These are phyloP conservation scores for Papiliotrema flavescens DNA, from an alignment of 1,284 basidiomycete species.

Conservation along the genomic window DNA sequence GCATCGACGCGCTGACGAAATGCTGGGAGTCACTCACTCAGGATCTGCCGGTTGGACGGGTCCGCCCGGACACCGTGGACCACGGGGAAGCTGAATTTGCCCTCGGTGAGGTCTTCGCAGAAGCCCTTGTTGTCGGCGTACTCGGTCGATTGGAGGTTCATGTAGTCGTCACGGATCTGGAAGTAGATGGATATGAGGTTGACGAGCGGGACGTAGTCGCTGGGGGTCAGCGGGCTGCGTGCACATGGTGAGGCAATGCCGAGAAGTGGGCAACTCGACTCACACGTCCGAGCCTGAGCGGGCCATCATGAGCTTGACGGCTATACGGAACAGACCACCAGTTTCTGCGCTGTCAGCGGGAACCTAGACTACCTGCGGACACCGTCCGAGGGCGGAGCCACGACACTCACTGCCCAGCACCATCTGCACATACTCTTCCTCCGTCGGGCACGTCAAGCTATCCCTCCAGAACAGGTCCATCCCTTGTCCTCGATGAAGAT, in stretches of 20 bases:
- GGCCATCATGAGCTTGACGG: slow-evolving; percentile 95
- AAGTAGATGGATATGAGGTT: slow-evolving; percentile 93
- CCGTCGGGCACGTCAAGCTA: slow-evolving; percentile 83
- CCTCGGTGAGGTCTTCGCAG: slow-evolving; percentile 90
- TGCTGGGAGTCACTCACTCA: slow-evolving; percentile 59
- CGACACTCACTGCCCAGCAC: slow-evolving; percentile 81
- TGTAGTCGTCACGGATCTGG: slow-evolving; percentile 95
- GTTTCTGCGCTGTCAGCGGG: slow-evolving; percentile 64
- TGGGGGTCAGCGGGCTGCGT: slow-evolving; percentile 40
- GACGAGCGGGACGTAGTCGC: slow-evolving; percentile 85
- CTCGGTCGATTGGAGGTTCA: slow-evolving; percentile 88
- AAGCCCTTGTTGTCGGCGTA: slow-evolving; percentile 91
- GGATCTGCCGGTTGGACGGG: slow-evolving; percentile 65
- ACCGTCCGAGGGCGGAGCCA: neutral
- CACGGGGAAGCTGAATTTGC: slow-evolving; percentile 93
- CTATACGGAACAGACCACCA: slow-evolving; percentile 87
- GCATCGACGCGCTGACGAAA: neutral
- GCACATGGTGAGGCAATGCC: neutral
- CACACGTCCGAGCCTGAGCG: slow-evolving; percentile 59
- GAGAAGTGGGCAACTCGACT: slow-evolving; percentile 27
- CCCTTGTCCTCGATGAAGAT: slow-evolving; percentile 91
- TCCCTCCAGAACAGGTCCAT: slow-evolving; percentile 95
- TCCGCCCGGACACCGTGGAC: slow-evolving; percentile 83
- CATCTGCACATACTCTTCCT: slow-evolving; percentile 93
- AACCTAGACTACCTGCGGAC: neutral